Evolutionary conservation across 2,329 filamentous ascomycete genomes (phyloP).

Genomic region (Sarocladium brachiariae): DNA sequence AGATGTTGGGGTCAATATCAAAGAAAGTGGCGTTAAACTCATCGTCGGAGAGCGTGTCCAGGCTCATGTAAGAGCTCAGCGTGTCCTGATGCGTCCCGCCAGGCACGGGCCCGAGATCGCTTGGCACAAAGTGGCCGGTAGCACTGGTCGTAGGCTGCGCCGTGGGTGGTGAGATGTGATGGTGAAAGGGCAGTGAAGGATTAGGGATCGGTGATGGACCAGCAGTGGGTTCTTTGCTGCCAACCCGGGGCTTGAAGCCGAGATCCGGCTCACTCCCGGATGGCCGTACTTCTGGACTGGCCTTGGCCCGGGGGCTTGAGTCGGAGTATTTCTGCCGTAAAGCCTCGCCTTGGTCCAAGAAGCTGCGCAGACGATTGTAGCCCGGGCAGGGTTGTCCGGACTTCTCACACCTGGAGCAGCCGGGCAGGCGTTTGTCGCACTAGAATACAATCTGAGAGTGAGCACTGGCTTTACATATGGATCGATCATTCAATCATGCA

Average conservation of each 20-base stretch:
- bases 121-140: conserved; percentile 6
- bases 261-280: not conserved
- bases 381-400: conserved; percentile 14
- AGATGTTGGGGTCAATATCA: conserved; percentile 15
- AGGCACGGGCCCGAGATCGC: not conserved
- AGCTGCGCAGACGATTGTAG: conserved; percentile 15
- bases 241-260: not conserved
- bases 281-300: not conserved
- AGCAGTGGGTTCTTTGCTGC: not conserved
- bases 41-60: conserved; percentile 5
- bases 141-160: conserved; percentile 7
- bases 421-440: conserved; percentile 15
- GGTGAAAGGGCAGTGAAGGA: not conserved
- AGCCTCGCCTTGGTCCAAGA: conserved; percentile 14
- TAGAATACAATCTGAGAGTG: not conserved
- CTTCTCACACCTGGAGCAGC: conserved; percentile 15
- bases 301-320: not conserved
- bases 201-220: not conserved
- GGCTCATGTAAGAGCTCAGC: conserved; percentile 7
- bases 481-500: not conserved
- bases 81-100: conserved; percentile 5
- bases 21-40: conserved; percentile 14
- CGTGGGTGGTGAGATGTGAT: not conserved
- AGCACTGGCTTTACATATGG: not conserved
- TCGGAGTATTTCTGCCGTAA: conserved; percentile 13